Evolutionary conservation across 345 rosid species (phyloP).

Genomic region (Aquilaria yunnanensis): DNA sequence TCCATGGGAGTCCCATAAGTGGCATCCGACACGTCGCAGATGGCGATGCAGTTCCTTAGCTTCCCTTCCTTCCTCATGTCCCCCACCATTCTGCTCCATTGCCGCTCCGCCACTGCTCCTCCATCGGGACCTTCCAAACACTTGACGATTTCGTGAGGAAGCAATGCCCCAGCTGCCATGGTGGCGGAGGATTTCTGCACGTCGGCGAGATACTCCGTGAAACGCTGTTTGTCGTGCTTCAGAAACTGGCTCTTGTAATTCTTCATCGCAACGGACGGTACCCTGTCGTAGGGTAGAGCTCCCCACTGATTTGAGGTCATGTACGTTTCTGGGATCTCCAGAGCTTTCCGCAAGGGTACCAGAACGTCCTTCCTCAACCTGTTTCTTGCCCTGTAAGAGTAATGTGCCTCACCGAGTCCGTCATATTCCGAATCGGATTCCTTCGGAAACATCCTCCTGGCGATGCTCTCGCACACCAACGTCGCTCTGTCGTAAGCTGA

Average conservation of each 20-base stretch:
- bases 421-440: slow-evolving; percentile 10
- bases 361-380: slow-evolving; percentile 21
- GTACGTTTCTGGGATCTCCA: slow-evolving; percentile 16
- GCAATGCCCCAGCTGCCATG: slow-evolving; percentile 15
- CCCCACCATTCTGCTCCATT: slow-evolving; percentile 19
- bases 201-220: slow-evolving; percentile 8
- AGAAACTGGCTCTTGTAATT: slow-evolving; percentile 8
- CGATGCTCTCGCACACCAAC: slow-evolving; percentile 15
- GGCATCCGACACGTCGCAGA: slow-evolving; percentile 10
- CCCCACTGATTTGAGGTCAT: slow-evolving; percentile 15
- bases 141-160: slow-evolving; percentile 18
- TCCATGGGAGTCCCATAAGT: slow-evolving; percentile 4
- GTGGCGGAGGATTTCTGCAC: slow-evolving; percentile 11
- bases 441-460: slow-evolving; percentile 10
- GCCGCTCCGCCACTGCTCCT: slow-evolving; percentile 17
- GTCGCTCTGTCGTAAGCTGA: slow-evolving; percentile 6
- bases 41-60: slow-evolving; percentile 9
- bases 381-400: slow-evolving; percentile 16
- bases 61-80: slow-evolving; percentile 10
- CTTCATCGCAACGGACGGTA: slow-evolving; percentile 21
- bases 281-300: slow-evolving; percentile 17
- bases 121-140: slow-evolving; percentile 1
- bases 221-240: slow-evolving; percentile 13
- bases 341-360: slow-evolving; percentile 13
- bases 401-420: slow-evolving; percentile 12